Evolutionary conservation across 768 basidiomycete species (phyloP).

Genomic region (Candolleomyces eurysporus): DNA sequence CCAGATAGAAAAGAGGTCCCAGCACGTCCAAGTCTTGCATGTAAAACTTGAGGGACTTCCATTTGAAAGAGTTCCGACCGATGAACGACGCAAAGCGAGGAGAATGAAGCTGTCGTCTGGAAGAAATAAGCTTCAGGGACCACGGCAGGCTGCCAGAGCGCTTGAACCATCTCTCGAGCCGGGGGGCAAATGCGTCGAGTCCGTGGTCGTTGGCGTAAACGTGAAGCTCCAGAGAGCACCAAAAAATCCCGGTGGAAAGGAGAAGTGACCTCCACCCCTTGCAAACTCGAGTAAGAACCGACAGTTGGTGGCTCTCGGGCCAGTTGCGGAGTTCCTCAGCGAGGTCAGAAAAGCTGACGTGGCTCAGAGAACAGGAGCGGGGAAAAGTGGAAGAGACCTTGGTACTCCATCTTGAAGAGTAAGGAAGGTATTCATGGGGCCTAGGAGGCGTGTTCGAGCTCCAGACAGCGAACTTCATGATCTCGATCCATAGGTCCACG

Average conservation of each 20-base stretch:
- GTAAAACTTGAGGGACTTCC: slow-evolving; percentile 6
- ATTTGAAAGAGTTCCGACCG: background rate
- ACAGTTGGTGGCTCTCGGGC: slow-evolving; percentile 2
- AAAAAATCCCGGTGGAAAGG: background rate
- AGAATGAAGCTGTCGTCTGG: background rate
- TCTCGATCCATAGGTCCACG: slow-evolving; percentile 2
- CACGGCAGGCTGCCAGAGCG: slow-evolving; percentile 1
- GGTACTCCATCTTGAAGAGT: no score
- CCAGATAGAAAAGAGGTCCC: background rate
- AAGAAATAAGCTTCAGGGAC: slow-evolving; percentile 4
- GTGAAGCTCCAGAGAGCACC: slow-evolving; percentile 2
- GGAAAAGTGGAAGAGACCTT: no score
- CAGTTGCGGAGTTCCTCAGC: background rate
- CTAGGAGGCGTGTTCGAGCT: background rate
- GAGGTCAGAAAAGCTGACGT: background rate
- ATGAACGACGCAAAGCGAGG: slow-evolving; percentile 2
- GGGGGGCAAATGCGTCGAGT: background rate
- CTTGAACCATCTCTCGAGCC: slow-evolving; percentile 5
- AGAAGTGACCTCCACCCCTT: slow-evolving; percentile 1
- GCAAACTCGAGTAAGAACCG: slow-evolving; percentile 1
- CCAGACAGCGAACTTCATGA: slow-evolving; percentile 8
- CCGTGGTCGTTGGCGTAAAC: slow-evolving; percentile 3
- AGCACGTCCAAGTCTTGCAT: slow-evolving; percentile 5
- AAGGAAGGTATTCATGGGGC: background rate
- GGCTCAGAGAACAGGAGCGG: background rate